A percentile compares a stretch with the other conserved stretches of the same genome.
Evolutionary conservation across 2,329 filamentous ascomycete genomes (phyloP).

Genomic region (Xylaria multiplex): DNA sequence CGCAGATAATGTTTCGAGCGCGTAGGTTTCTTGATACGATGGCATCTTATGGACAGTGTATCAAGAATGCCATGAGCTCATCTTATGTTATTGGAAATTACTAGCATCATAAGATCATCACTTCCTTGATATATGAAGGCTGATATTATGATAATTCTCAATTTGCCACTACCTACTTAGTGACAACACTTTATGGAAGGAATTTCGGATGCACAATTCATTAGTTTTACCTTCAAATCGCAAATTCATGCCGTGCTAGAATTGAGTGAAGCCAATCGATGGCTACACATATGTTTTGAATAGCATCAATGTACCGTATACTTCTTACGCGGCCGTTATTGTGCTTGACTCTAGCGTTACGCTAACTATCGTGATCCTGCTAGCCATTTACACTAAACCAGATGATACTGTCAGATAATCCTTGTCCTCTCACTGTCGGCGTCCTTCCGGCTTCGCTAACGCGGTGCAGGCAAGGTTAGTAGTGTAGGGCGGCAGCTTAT

Average conservation of each 20-base stretch:
- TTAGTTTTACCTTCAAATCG: too few relatives aligned
- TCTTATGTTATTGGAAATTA: background rate
- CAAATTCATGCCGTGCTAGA: too few relatives aligned
- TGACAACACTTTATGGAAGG: too few relatives aligned
- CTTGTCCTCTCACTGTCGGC: conserved; percentile 25
- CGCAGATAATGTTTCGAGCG: conserved; percentile 2
- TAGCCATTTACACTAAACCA: background rate
- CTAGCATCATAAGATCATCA: background rate
- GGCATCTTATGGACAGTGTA: background rate
- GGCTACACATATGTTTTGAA: too few relatives aligned
- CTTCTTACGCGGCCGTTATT: background rate
- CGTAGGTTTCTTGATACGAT: background rate
- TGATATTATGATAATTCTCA: too few relatives aligned
- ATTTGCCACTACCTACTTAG: too few relatives aligned
- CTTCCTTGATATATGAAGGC: background rate
- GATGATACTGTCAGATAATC: conserved; percentile 10
- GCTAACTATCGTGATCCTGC: conserved; percentile 9
- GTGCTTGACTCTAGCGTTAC: conserved; percentile 8
- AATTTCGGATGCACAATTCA: too few relatives aligned
- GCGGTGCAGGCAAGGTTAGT: conserved; percentile 19
- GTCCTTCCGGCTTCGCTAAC: conserved; percentile 27
- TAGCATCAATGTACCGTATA: background rate
- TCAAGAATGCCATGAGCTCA: background rate
- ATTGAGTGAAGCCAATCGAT: too few relatives aligned
- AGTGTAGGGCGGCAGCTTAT: conserved; percentile 16